Evolutionary conservation across 179 eudicot species (phyloP).

Genomic region (Gypsophila paniculata): DNA sequence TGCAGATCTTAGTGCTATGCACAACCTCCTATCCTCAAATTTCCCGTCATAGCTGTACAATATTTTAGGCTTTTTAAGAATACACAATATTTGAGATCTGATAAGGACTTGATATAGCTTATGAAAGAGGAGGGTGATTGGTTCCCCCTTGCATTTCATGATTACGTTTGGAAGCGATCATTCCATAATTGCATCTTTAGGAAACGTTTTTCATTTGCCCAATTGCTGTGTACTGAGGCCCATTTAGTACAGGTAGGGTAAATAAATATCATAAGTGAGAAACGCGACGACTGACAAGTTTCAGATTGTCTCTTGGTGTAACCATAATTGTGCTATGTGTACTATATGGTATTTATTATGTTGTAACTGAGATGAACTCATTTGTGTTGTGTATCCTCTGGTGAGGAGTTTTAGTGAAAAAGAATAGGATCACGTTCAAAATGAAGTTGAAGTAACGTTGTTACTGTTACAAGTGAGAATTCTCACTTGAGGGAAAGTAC

Average conservation of each 20-base stretch:
- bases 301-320: background rate
- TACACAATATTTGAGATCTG: no score
- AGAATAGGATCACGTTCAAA: background rate
- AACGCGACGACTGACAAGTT: background rate
- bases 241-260: background rate
- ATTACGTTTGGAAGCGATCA: background rate
- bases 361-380: background rate
- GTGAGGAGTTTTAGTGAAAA: background rate
- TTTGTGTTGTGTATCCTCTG: background rate
- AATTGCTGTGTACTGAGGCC: background rate
- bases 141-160: background rate
- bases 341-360: background rate
- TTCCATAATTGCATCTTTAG: background rate
- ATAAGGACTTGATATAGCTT: background rate
- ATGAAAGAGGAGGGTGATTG: background rate
- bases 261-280: background rate
- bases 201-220: background rate
- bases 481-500: background rate
- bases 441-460: background rate
- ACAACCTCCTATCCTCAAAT: background rate
- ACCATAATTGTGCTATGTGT: background rate
- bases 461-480: no score
- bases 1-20: background rate
- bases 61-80: no score
- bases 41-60: background rate